Evolutionary conservation across 805 yeast species (phyloP), one percentile per base, ranked within the genome.

Genomic region (Kodamaea leandrae): DNA sequence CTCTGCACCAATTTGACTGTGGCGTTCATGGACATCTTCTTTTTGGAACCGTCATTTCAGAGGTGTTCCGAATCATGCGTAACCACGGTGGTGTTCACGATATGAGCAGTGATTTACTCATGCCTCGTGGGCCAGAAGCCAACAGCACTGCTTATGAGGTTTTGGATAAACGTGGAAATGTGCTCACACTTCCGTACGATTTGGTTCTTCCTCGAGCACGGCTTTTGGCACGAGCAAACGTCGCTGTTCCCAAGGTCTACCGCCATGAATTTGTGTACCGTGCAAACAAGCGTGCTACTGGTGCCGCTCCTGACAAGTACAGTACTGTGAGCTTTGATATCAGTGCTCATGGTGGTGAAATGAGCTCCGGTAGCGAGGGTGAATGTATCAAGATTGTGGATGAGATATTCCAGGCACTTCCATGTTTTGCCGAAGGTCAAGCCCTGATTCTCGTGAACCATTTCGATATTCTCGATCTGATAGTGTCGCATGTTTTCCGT

Each of bases 121-220:
- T 89, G 46, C 99, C 98, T 0, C 83, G 82, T 48, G 83, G 93
- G 1, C 73, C 83, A 2, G 76, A 74, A 45, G 63, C 82, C 1
- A 69, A 77, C 16, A 84, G 80, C 39, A 74, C 76, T 36, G 82
- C 86, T 0, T 88, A 84, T 50, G 93, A 90, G 52, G 76, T 93
- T 1, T 63, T 93, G 39, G 98, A 91, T 54, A 73, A 78, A 38
- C 82, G 87, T 21, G 99, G 99, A 0, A 79, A 89, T 0, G 91
- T 93, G 3, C 65, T 93, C 24, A 96, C 90, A 50, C 64, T 93
- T 24, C 95, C 96, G 2, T 89, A 85, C 55, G 99, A 93, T 58
- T 69, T 90, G 46, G 86, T 95, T 0, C 66, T 90, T 24, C 98
- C 99, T 0, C 77, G 85, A 68, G 99, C 99, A 0, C 71, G 98